Base-by-base conservation (phyloP, 2,329 filamentous ascomycete genomes). In the Fusarium proliferatum region DNA sequence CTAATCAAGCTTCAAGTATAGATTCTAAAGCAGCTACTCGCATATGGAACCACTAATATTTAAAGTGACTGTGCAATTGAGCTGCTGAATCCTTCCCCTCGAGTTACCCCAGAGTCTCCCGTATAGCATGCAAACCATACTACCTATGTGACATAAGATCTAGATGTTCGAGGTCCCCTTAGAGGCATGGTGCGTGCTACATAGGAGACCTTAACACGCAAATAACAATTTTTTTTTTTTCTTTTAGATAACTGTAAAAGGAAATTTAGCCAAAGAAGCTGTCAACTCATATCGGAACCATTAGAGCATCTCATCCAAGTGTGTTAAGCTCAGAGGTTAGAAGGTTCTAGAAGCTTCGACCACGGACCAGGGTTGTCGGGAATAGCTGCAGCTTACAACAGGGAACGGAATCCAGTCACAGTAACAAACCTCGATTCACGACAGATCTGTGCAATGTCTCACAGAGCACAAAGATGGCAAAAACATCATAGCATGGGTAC, bases 301-400 rank as follows among this genome's bases (percentile, higher is more conserved):
- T 58, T 28, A 36, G 41, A 58, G 23, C 17, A 58, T 21, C 17
- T 57, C 28, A 12, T 21, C 28, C 21, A 19, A 10, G 17, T n/a
- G 38, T n/a, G 38, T 33, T 23, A 10, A 34, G 49, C 39, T 38
- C 33, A 34, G 43, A 61, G 33, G 42, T 64, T 67, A 55, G 76
- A 78, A 78, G 73, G 38, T 78, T 78, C 76, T 78, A 78, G 76
- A 78, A 78, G 67, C 64, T 78, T 78, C 76, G 64, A 63, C 38
- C 53, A 46, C 21, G 34, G 66, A 57, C 53, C 56, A 57, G 61
- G 67, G 62, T 51, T 42, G 28, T 19, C 67, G 62, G 49, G 69
- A 72, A 73, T 72, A 73, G 52, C 38, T 71, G 61, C 55, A 70
- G 51, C 60, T 65, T 62, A 53, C 55, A 38, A 57, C 42, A 46